Percentiles rank a stretch among this genome's conserved stretches.
Conservation (phyloP, 495 filamentous ascomycete species). For the Amorphotheca resinae region DNA sequence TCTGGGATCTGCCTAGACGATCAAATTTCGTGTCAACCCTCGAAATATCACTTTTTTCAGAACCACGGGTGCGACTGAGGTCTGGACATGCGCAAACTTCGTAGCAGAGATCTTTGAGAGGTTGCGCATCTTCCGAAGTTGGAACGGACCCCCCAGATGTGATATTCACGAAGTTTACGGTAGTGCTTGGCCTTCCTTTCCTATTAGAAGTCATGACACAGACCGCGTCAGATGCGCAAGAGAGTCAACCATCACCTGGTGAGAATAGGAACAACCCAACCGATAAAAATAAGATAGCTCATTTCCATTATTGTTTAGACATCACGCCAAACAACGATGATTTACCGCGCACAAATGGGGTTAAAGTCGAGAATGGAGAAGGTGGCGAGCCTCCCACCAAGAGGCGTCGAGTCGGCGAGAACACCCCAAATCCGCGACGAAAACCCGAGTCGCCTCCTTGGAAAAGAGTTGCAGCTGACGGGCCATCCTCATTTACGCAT, state of each 20-base stretch:
- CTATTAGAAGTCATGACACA: slow-evolving; percentile 20
- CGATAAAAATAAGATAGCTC: background rate
- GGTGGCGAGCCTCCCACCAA: slow-evolving; percentile 52
- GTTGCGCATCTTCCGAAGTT: slow-evolving; percentile 51
- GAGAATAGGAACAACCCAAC: background rate
- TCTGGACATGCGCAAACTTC: slow-evolving; percentile 52
- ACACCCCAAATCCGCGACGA: slow-evolving; percentile 25
- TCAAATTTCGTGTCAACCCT: slow-evolving; percentile 1
- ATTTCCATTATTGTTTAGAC: slow-evolving; percentile 8
- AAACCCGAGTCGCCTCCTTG: slow-evolving; percentile 72
- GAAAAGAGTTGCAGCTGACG: slow-evolving; percentile 80
- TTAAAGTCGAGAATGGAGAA: slow-evolving; percentile 6
- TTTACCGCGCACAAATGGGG: slow-evolving; percentile 16
- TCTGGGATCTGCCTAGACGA: background rate
- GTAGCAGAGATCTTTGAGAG: slow-evolving; percentile 35
- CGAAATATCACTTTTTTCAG: slow-evolving; percentile 25
- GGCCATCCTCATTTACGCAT: slow-evolving; percentile 67
- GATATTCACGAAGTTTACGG: slow-evolving; percentile 55
- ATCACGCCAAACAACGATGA: slow-evolving; percentile 1
- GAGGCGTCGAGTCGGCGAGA: slow-evolving; percentile 54
- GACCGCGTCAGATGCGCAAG: slow-evolving; percentile 18
- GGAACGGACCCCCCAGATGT: slow-evolving; percentile 46
- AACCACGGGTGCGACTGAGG: slow-evolving; percentile 26
- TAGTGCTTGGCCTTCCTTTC: slow-evolving; percentile 21
- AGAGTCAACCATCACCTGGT: slow-evolving; percentile 15